Base-by-base conservation (phyloP, 371 early-diverging fungal genomes). In the Apophysomyces trapeziformis region DNA sequence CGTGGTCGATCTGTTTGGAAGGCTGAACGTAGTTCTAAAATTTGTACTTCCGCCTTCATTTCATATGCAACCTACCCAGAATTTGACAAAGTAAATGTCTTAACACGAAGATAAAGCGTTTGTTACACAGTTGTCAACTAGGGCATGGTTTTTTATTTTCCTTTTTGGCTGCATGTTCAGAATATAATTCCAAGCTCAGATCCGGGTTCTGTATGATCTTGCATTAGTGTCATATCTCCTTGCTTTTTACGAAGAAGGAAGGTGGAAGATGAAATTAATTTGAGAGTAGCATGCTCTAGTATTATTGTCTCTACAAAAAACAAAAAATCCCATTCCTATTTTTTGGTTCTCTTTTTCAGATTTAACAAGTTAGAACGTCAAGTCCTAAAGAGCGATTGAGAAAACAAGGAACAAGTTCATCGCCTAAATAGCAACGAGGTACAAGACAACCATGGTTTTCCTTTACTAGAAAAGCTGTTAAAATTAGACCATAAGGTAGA, bases 151-250 rank as follows among this genome's bases (percentile, higher is more conserved):
- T 18, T 50, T 26, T 50, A 18, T 21, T 18, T 21, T 50, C 16
- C 16, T 45, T 45, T n/a, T 45, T n/a, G 13, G 7, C 21, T 21
- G 21, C 21, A 2, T 50, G 9, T 50, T 21, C 54, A n/a, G 21
- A 21, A 50, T 21, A 50, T 8, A 50, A 32, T 50, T 50, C 54
- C 54, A 50, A 50, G 54, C 54, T 50, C 54, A 50, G 54, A 50
- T 26, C 54, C 54, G 54, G 35, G 54, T 50, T 11, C 54, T 9
- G 9, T 50, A 16, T 50, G 54, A 50, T 50, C 54, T 50, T 50
- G 54, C 54, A 50, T 50, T 50, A 50, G 54, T 21, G 21, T 16
- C 41, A 26, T 50, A 50, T 8, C 54, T 50, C 54, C 54, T 45
- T 45, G 13, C 21, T 50, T 50, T 50, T 18, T 14, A 7, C 7